phyloP scores from a whole-genome alignment of 208 protist species.

The Crithidia brevicula region DNA sequence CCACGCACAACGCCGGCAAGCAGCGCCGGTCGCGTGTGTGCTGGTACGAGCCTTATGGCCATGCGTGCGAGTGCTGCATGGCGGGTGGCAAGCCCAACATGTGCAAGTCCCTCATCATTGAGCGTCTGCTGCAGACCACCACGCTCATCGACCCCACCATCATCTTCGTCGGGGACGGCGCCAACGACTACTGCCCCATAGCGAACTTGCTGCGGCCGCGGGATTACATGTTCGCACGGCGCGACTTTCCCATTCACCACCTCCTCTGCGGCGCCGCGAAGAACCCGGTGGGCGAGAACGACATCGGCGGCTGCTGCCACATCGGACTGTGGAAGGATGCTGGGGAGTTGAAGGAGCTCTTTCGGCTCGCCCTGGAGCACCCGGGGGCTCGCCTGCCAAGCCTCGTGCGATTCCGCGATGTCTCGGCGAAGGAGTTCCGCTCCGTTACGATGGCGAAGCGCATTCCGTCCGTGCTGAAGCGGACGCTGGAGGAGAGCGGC shows the following conservation, averaged over 20 bases:
- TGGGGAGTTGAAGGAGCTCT: slow-evolving; percentile 62
- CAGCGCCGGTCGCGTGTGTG: slow-evolving; percentile 57
- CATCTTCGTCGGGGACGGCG: slow-evolving; percentile 87
- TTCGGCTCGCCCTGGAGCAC: slow-evolving; percentile 50
- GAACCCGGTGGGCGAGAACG: not conserved
- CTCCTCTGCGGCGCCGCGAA: slow-evolving; percentile 36
- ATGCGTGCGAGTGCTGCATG: slow-evolving; percentile 68
- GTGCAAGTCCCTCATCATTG: slow-evolving; percentile 85
- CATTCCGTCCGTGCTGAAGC: slow-evolving; percentile 58
- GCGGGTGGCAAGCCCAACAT: slow-evolving; percentile 70
- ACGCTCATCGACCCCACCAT: slow-evolving; percentile 85
- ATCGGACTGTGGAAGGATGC: slow-evolving; percentile 75
- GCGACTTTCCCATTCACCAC: slow-evolving; percentile 63
- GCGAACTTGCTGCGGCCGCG: slow-evolving; percentile 79
- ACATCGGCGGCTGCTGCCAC: slow-evolving; percentile 72
- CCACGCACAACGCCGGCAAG: slow-evolving; percentile 39
- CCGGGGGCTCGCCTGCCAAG: slow-evolving; percentile 65
- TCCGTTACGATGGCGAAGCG: slow-evolving; percentile 61
- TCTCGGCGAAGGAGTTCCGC: slow-evolving; percentile 68
- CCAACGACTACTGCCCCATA: slow-evolving; percentile 87
- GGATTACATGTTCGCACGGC: slow-evolving; percentile 80
- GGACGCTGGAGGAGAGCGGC: slow-evolving; percentile 54
- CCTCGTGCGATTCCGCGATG: slow-evolving; percentile 82
- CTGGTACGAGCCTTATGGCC: slow-evolving; percentile 82
- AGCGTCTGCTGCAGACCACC: slow-evolving; percentile 72